These are phyloP conservation scores for Tolypocladium paradoxum DNA, from an alignment of 2,329 filamentous ascomycete species.

Conservation along the genomic window DNA sequence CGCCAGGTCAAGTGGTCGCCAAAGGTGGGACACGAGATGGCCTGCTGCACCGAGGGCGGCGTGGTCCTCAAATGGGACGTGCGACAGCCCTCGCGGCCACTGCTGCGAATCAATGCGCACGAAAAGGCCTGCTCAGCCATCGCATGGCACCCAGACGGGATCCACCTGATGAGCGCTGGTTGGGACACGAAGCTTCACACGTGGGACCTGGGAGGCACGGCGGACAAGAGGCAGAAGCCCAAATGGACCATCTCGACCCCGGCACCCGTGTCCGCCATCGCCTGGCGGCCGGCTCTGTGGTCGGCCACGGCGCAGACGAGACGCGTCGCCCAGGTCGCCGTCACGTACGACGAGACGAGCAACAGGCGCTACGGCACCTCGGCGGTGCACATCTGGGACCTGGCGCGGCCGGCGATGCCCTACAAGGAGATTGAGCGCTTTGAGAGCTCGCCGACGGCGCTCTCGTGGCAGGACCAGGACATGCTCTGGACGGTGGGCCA, in stretches of 20 bases:
- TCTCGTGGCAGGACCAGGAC: constrained; percentile 55
- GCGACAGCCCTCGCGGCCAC: constrained; percentile 38
- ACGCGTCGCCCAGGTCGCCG: constrained; percentile 50
- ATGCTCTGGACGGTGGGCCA: constrained; percentile 55
- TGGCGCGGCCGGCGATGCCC: constrained; percentile 56
- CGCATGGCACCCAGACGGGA: constrained; percentile 58
- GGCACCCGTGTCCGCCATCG: constrained; percentile 45
- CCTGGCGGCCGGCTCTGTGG: constrained; percentile 56
- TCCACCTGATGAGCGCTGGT: constrained; percentile 54
- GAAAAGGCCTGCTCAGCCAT: constrained; percentile 49
- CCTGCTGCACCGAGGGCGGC: constrained; percentile 53
- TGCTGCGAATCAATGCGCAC: constrained; percentile 51
- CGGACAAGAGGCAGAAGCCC: constrained; percentile 54
- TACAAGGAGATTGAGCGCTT: constrained; percentile 56
- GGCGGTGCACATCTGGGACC: constrained; percentile 55
- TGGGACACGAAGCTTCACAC: constrained; percentile 51
- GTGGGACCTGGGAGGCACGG: constrained; percentile 51
- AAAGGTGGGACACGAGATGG: constrained; percentile 49
- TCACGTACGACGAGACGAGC: constrained; percentile 49
- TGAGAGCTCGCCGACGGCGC: constrained; percentile 41
- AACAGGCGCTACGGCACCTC: constrained; percentile 43
- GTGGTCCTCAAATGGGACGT: constrained; percentile 55
- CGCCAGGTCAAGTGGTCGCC: constrained; percentile 57
- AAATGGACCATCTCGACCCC: constrained; percentile 51
- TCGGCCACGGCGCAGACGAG: constrained; percentile 51